A percentile compares a stretch with the other conserved stretches of the same genome.
Conservation (phyloP, 2,329 filamentous ascomycete species). For the Colletotrichum tanaceti region DNA sequence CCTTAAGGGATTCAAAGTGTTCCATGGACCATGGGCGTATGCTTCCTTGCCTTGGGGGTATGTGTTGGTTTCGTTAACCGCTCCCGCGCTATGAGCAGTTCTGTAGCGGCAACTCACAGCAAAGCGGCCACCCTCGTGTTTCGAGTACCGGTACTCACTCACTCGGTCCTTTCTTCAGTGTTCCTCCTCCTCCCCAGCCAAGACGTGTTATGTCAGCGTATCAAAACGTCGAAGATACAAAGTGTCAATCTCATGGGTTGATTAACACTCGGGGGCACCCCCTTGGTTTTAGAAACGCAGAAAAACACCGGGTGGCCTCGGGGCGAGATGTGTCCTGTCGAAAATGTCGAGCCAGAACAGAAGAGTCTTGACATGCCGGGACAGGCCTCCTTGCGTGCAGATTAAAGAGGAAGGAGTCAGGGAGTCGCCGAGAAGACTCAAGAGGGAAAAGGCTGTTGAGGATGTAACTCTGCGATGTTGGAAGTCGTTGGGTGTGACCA, state of each 20-base stretch:
- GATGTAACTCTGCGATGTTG: conserved; percentile 33
- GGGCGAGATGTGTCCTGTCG: conserved; percentile 31
- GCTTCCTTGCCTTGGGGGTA: not conserved
- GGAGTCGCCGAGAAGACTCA: conserved; percentile 2
- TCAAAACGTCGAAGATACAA: not conserved
- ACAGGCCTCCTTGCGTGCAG: conserved; percentile 18
- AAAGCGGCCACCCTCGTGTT: conserved; percentile 12
- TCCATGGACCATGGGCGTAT: conserved; percentile 11
- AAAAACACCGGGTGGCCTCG: conserved; percentile 1
- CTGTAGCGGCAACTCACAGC: conserved; percentile 12
- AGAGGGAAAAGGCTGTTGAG: not conserved
- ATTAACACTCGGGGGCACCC: not conserved
- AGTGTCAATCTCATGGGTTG: conserved; percentile 14
- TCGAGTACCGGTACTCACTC: conserved; percentile 5
- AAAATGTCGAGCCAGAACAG: conserved; percentile 5
- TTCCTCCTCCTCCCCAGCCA: not conserved
- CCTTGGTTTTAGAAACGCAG: conserved; percentile 17
- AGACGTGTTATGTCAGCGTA: conserved; percentile 6
- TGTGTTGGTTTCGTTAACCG: conserved; percentile 26
- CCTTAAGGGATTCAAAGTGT: conserved; percentile 21
- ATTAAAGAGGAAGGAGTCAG: not conserved
- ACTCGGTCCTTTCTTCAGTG: not conserved
- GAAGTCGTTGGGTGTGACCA: conserved; percentile 6
- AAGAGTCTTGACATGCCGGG: conserved; percentile 21
- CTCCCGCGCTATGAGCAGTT: conserved; percentile 22